These are phyloP conservation scores for Seminavis robusta DNA, from an alignment of 108 stramenopile genomes.

Conservation along the genomic window DNA sequence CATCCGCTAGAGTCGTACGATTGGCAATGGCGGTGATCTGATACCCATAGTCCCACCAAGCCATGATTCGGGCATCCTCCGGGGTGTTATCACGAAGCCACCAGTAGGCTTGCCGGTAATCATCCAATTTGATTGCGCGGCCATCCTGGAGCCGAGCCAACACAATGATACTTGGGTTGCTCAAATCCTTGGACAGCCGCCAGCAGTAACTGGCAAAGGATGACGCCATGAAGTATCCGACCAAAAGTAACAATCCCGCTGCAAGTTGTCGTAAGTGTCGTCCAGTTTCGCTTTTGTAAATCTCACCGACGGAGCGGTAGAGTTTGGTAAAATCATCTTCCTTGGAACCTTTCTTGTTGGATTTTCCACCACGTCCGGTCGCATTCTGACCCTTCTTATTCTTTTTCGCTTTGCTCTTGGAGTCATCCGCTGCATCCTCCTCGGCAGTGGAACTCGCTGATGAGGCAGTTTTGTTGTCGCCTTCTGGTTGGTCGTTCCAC, in stretches of 20 bases:
- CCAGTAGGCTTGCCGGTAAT: constrained; percentile 98
- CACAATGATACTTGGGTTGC: constrained; percentile 91
- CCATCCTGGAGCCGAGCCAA: constrained; percentile 85
- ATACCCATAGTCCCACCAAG: constrained; percentile 97
- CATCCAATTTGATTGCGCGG: constrained; percentile 82
- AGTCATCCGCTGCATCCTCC: constrained; percentile 16
- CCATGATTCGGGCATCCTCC: constrained; percentile 92
- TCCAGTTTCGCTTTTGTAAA: constrained; percentile 30
- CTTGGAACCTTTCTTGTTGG: background rate
- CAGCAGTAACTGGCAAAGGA: constrained; percentile 71
- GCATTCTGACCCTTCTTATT: constrained; percentile 17
- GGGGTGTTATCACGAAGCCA: constrained; percentile 97
- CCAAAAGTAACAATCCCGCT: constrained; percentile 39
- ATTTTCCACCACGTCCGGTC: background rate
- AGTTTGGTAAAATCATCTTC: constrained; percentile 1
- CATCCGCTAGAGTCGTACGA: constrained; percentile 96
- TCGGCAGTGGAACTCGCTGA: constrained; percentile 2
- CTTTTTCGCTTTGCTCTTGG: constrained; percentile 27
- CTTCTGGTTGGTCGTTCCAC: constrained; percentile 20
- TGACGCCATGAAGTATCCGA: constrained; percentile 49
- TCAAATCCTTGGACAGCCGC: constrained; percentile 59
- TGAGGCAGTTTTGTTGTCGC: constrained; percentile 1
- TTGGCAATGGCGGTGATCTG: constrained; percentile 96
- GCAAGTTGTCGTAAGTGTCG: constrained; percentile 41
- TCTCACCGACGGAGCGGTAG: constrained; percentile 4